A percentile compares a stretch with the other conserved stretches of the same genome.
Conservation (phyloP, 129 eudicot species). For the Pseudognaphalium luteoalbum region DNA sequence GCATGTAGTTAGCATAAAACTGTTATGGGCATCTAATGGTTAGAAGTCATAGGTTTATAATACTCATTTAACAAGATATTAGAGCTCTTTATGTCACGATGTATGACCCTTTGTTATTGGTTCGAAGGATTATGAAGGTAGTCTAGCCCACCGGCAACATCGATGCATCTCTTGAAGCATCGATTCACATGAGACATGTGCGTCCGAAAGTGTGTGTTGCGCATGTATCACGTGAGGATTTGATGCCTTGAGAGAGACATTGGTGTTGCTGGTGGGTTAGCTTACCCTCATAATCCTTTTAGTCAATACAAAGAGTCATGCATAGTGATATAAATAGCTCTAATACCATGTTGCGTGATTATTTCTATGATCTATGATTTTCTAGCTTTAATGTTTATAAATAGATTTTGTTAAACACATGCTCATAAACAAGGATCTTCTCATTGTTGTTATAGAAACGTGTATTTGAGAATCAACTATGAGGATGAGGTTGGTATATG, state of each 20-base stretch:
- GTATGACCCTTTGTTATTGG: slow-evolving; percentile 26
- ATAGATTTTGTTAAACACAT: not conserved
- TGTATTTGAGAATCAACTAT: not conserved
- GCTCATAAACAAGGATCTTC: slow-evolving; percentile 23
- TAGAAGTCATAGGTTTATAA: not conserved
- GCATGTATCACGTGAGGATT: slow-evolving; percentile 27
- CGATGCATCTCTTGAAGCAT: slow-evolving; percentile 25
- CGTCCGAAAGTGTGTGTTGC: slow-evolving; percentile 2
- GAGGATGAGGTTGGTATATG: not conserved
- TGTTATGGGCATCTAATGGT: not conserved
- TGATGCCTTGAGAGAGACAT: slow-evolving; percentile 9
- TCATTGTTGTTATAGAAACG: not conserved
- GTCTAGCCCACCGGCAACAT: slow-evolving; percentile 30
- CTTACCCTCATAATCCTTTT: slow-evolving; percentile 37
- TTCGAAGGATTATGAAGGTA: slow-evolving; percentile 40
- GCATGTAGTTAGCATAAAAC: slow-evolving; percentile 4
- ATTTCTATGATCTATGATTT: not conserved
- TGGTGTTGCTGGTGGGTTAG: slow-evolving; percentile 29
- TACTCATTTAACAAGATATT: slow-evolving; percentile 15
- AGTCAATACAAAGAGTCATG: slow-evolving; percentile 17
- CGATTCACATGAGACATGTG: slow-evolving; percentile 27
- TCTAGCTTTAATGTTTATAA: not conserved
- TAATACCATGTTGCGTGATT: slow-evolving; percentile 13
- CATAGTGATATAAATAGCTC: slow-evolving; percentile 36
- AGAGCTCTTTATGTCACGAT: slow-evolving; percentile 39